These are phyloP conservation scores for Eremothecium sinecaudum DNA, from an alignment of 1,139 yeast species.

Conservation along the genomic window DNA sequence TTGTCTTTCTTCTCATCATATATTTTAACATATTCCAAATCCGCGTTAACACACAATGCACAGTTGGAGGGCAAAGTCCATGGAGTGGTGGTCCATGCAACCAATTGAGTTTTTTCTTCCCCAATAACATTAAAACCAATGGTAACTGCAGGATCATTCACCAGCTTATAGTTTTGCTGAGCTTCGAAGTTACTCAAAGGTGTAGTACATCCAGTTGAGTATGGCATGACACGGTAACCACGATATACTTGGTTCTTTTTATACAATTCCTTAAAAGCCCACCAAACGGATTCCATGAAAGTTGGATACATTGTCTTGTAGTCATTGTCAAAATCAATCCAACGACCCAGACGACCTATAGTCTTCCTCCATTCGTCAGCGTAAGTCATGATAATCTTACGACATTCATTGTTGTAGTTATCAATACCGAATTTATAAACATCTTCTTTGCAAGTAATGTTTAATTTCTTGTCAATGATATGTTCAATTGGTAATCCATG, in stretches of 20 bases:
- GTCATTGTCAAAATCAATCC: slow-evolving; percentile 99
- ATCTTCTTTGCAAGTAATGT: slow-evolving; percentile 87
- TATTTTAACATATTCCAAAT: slow-evolving; percentile 83
- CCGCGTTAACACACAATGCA: slow-evolving; percentile 85
- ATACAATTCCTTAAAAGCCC: slow-evolving; percentile 88
- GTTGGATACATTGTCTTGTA: slow-evolving; percentile 93
- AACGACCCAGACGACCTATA: slow-evolving; percentile 89
- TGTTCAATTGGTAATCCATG: slow-evolving; percentile 98
- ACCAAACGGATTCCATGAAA: slow-evolving; percentile 98
- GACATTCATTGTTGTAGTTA: slow-evolving; percentile 88
- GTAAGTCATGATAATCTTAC: slow-evolving; percentile 94
- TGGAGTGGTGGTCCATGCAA: slow-evolving; percentile 99
- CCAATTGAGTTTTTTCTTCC: slow-evolving; percentile 72
- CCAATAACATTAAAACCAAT: slow-evolving; percentile 75
- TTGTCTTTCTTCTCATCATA: slow-evolving; percentile 78
- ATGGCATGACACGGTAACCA: slow-evolving; percentile 97
- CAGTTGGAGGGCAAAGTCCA: slow-evolving; percentile 97
- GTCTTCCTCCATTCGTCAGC: slow-evolving; percentile 91
- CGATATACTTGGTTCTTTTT: slow-evolving; percentile 83
- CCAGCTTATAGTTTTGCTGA: slow-evolving; percentile 95
- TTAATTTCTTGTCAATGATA: slow-evolving; percentile 94
- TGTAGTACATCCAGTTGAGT: slow-evolving; percentile 93
- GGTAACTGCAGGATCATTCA: slow-evolving; percentile 92
- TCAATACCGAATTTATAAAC: slow-evolving; percentile 90
- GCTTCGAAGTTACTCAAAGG: slow-evolving; percentile 97